These are phyloP conservation scores for Tilletia horrida DNA, from an alignment of 1,284 basidiomycete species.

Conservation along the genomic window DNA sequence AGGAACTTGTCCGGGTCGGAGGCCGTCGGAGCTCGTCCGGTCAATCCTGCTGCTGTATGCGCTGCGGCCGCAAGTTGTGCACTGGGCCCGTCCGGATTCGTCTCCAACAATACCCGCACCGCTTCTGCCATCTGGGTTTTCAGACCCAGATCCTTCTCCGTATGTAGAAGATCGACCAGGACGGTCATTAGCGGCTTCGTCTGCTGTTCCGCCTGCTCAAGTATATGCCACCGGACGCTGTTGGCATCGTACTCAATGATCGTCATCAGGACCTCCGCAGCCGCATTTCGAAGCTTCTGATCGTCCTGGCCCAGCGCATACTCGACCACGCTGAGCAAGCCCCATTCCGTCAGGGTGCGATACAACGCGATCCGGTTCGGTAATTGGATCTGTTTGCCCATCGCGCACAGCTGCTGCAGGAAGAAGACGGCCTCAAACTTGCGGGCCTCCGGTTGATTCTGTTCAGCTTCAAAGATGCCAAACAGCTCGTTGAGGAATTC, in stretches of 20 bases:
- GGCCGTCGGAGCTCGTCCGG: constrained; percentile 66
- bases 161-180: constrained; percentile 68
- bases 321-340: constrained; percentile 82
- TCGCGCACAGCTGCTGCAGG: constrained; percentile 84
- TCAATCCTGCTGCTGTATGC: constrained; percentile 49
- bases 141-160: constrained; percentile 74
- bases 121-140: constrained; percentile 88
- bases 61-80: constrained; percentile 22
- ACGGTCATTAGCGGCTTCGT: constrained; percentile 35
- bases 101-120: constrained; percentile 77
- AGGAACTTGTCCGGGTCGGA: constrained; percentile 76
- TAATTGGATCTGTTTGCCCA: constrained; percentile 94
- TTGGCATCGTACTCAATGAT: constrained; percentile 87
- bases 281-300: constrained; percentile 68
- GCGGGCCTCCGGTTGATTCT: constrained; percentile 26
- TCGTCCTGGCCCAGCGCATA: constrained; percentile 63
- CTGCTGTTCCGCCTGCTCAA: constrained; percentile 67
- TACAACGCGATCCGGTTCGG: constrained; percentile 82
- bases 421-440: constrained; percentile 61
- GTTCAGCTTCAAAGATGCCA: constrained; percentile 61
- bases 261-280: constrained; percentile 79
- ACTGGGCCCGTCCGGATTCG: constrained; percentile 37
- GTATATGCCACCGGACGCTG: constrained; percentile 76
- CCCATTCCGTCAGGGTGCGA: constrained; percentile 80
- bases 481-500: constrained; percentile 75